These are phyloP conservation scores for Fusarium sp. DNA, from an alignment of 2,329 filamentous ascomycete genomes.

Conservation along the genomic window DNA sequence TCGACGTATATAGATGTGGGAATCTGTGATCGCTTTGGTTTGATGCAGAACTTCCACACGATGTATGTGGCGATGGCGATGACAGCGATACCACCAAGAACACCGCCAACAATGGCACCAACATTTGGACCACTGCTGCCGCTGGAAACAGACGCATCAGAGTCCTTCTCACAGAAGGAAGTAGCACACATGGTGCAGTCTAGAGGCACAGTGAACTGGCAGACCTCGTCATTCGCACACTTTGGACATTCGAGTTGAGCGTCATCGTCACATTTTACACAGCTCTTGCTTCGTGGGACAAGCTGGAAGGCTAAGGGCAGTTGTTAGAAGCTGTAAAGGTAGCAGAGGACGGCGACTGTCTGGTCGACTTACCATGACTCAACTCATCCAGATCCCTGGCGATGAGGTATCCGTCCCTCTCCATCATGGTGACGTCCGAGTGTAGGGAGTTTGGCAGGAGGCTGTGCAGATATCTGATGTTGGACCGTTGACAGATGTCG, in stretches of 20 bases:
- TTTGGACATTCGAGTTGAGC: slow-evolving; percentile 60
- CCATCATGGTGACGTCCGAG: slow-evolving; percentile 41
- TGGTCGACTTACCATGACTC: slow-evolving; percentile 48
- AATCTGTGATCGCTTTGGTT: slow-evolving; percentile 77
- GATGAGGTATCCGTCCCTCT: slow-evolving; percentile 40
- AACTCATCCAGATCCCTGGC: slow-evolving; percentile 52
- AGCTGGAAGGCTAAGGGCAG: slow-evolving; percentile 52
- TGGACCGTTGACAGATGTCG: slow-evolving; percentile 34
- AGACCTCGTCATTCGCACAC: slow-evolving; percentile 59
- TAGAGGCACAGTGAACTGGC: slow-evolving; percentile 60
- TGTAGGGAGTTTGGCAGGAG: slow-evolving; percentile 12
- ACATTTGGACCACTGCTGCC: slow-evolving; percentile 70
- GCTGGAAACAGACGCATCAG: slow-evolving; percentile 33
- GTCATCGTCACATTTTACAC: slow-evolving; percentile 61
- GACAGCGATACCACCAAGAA: slow-evolving; percentile 84
- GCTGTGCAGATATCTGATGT: slow-evolving; percentile 19
- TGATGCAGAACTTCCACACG: slow-evolving; percentile 89
- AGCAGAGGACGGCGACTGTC: background rate
- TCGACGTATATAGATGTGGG: slow-evolving; percentile 68
- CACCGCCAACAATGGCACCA: slow-evolving; percentile 91
- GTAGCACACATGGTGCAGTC: slow-evolving; percentile 63
- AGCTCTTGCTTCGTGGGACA: slow-evolving; percentile 58
- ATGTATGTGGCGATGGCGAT: slow-evolving; percentile 82
- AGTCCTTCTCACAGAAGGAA: slow-evolving; percentile 59
- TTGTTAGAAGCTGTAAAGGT: slow-evolving; percentile 22